These are phyloP conservation scores for Chytriomyces sp. DNA, from an alignment of 192 early-diverging fungal genomes.

Conservation along the genomic window DNA sequence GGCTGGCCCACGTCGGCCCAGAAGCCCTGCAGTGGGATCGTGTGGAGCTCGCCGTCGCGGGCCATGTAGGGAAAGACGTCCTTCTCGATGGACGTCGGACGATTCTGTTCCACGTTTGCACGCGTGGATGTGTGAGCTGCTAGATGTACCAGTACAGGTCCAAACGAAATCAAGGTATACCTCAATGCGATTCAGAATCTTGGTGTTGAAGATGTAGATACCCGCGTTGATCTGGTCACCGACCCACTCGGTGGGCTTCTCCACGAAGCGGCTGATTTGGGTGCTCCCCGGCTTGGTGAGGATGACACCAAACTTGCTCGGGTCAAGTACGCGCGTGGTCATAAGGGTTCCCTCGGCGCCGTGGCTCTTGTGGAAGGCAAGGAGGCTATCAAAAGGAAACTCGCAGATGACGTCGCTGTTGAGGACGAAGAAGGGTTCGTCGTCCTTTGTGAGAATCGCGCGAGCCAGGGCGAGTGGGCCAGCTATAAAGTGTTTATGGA, in stretches of 20 bases:
- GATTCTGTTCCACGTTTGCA: conserved; percentile 54
- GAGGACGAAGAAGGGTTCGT: conserved; percentile 96
- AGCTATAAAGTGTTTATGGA: conserved; percentile 45
- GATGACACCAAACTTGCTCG: conserved; percentile 98
- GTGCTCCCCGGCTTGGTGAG: conserved; percentile 76
- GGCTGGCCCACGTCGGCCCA: conserved; percentile 99
- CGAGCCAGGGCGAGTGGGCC: conserved; percentile 95
- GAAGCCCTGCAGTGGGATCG: conserved; percentile 92
- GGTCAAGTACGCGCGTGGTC: conserved; percentile 95
- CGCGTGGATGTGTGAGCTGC: background rate
- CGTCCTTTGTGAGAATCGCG: conserved; percentile 84
- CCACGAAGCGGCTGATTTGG: conserved; percentile 92
- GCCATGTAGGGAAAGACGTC: conserved; percentile 97
- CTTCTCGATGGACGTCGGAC: conserved; percentile 97
- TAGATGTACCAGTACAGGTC: background rate
- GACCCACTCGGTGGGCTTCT: conserved; percentile 95
- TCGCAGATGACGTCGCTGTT: conserved; percentile 99
- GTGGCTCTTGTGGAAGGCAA: conserved; percentile 89
- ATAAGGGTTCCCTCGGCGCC: conserved; percentile 96
- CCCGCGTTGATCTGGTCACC: conserved; percentile 99
- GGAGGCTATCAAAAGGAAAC: conserved; percentile 89
- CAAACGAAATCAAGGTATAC: conserved; percentile 33
- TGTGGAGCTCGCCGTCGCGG: conserved; percentile 80
- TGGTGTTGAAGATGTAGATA: conserved; percentile 96
- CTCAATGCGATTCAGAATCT: conserved; percentile 88